Percentiles rank a stretch among this genome's conserved stretches.
Conservation (phyloP, 2,329 filamentous ascomycete genomes). For the Trematosphaeria pertusa region DNA sequence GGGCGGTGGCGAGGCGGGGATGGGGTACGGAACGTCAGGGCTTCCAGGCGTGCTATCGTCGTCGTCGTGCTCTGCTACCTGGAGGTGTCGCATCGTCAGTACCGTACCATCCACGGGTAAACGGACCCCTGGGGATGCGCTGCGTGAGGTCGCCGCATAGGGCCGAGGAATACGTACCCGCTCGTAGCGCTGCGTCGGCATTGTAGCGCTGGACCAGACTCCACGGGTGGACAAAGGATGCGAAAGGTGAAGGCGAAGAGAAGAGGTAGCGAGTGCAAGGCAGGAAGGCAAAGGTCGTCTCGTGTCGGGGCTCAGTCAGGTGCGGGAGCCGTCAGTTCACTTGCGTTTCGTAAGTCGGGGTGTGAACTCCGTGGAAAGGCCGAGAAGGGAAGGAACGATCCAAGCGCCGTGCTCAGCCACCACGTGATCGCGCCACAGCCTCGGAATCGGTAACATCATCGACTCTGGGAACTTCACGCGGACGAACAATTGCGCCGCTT, state of each 20-base stretch:
- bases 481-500: not conserved
- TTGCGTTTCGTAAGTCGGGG: slow-evolving; percentile 20
- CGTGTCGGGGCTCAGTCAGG: slow-evolving; percentile 10
- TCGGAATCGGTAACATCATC: slow-evolving; percentile 12
- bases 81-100: slow-evolving; percentile 26
- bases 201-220: slow-evolving; percentile 33
- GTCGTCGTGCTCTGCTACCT: slow-evolving; percentile 55
- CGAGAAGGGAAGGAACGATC: slow-evolving; percentile 4
- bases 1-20: slow-evolving; percentile 64
- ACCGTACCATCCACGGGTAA: slow-evolving; percentile 6
- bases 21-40: slow-evolving; percentile 40
- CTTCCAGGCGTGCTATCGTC: slow-evolving; percentile 44
- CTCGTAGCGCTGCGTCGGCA: slow-evolving; percentile 58
- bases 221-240: slow-evolving; percentile 5
- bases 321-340: slow-evolving; percentile 5
- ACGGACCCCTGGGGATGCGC: slow-evolving; percentile 16
- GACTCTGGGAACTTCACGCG: slow-evolving; percentile 2
- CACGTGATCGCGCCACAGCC: not conserved
- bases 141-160: slow-evolving; percentile 14
- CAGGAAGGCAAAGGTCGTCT: slow-evolving; percentile 1
- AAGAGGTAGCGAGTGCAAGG: slow-evolving; percentile 11
- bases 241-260: slow-evolving; percentile 11
- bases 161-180: slow-evolving; percentile 48
- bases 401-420: slow-evolving; percentile 1
- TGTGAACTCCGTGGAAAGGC: slow-evolving; percentile 4